Evolutionary conservation across 306 rosid genomes (phyloP).

Genomic region (Biancaea sappan): DNA sequence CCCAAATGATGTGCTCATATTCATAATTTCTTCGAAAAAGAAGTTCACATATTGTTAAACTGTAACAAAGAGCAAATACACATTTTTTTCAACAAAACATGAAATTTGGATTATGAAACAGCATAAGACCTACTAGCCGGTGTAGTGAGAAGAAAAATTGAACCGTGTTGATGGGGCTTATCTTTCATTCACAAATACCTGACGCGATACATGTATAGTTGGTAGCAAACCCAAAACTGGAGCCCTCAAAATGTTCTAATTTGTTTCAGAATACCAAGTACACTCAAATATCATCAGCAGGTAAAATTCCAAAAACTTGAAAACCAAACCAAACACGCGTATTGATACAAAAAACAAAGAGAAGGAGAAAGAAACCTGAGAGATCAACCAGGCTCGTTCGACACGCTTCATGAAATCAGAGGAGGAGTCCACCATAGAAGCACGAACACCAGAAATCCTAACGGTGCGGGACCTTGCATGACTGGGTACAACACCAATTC

Average conservation of each 20-base stretch:
- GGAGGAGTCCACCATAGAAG: conserved; percentile 80
- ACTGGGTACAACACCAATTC: conserved; percentile 23
- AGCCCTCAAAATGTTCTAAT: not conserved
- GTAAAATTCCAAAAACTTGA: not conserved
- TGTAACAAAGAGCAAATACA: not conserved
- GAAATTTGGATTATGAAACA: not conserved
- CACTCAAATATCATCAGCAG: not conserved
- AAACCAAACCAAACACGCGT: not conserved
- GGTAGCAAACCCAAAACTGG: not conserved
- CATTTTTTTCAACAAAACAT: not conserved
- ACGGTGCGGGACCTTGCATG: conserved; percentile 30
- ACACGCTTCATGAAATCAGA: conserved; percentile 74
- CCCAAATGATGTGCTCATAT: not conserved
- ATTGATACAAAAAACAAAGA: not conserved
- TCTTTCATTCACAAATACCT: not conserved
- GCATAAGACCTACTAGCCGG: not conserved
- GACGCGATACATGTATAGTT: not conserved
- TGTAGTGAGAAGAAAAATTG: not conserved
- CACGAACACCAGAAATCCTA: conserved; percentile 53
- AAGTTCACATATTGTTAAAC: not conserved
- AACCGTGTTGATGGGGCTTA: not conserved
- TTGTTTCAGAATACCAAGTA: not conserved
- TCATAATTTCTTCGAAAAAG: not conserved
- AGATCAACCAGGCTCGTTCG: conserved; percentile 88
- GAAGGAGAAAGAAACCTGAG: conserved; percentile 55